Conservation (phyloP, 345 rosid species). For the Microthlaspi erraticum region DNA sequence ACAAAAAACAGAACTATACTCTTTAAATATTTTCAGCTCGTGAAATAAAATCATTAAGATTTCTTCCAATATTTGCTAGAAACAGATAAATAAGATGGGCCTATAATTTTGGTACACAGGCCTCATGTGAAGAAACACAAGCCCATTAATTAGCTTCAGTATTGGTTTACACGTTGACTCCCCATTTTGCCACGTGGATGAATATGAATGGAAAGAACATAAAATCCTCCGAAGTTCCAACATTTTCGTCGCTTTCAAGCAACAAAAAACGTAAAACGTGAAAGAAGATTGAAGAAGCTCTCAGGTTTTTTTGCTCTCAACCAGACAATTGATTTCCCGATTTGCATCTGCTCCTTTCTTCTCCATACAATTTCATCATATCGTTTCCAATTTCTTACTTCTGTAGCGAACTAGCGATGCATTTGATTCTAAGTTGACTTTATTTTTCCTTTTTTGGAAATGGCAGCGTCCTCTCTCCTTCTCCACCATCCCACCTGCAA, state of each 20-base stretch:
- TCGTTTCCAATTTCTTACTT: neutral
- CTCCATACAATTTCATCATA: neutral
- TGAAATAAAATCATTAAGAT: neutral
- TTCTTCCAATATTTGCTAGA: neutral
- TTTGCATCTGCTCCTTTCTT: neutral
- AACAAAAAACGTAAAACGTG: neutral
- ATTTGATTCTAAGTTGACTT: constrained; percentile 22
- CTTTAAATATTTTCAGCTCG: neutral
- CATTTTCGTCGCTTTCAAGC: neutral
- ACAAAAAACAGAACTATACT: too few species aligned
- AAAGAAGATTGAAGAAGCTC: constrained; percentile 18
- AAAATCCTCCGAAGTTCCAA: neutral
- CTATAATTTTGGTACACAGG: neutral
- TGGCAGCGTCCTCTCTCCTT: constrained; percentile 38
- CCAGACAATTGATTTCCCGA: neutral
- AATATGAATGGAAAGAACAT: constrained; percentile 4
- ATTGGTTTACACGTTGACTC: constrained; percentile 17
- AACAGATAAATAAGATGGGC: neutral
- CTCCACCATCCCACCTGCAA: constrained; percentile 18
- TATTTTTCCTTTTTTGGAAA: constrained; percentile 1
- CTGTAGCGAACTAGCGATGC: neutral
- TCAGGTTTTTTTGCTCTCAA: constrained; percentile 9
- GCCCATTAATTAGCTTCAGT: constrained; percentile 31
- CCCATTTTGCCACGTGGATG: constrained; percentile 5
- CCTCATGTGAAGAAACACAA: neutral